Percentiles rank a stretch among this genome's conserved stretches.
Conservation (phyloP, 1,284 basidiomycete species). For the Mycosarcoma mackinlayi region DNA sequence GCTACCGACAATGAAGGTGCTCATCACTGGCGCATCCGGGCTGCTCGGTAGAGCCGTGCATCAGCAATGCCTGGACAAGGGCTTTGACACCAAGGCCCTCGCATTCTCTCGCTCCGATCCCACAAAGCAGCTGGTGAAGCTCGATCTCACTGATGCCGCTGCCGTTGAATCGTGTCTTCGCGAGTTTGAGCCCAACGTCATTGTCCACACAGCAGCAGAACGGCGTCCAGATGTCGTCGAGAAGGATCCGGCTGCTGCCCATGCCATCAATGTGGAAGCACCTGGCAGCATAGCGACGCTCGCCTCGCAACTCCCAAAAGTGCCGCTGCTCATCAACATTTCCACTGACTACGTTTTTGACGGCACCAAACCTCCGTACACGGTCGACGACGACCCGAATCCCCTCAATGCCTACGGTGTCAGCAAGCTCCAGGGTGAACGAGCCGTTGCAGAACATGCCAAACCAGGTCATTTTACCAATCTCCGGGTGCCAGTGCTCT, state of each 20-base stretch:
- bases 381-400: slow-evolving; percentile 69
- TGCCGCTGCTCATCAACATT: slow-evolving; percentile 70
- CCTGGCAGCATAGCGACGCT: slow-evolving; percentile 67
- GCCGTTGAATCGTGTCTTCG: slow-evolving; percentile 69
- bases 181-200: slow-evolving; percentile 68
- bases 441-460: slow-evolving; percentile 62
- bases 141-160: slow-evolving; percentile 70
- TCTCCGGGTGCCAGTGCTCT: slow-evolving; percentile 69
- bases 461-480: slow-evolving; percentile 60
- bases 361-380: slow-evolving; percentile 70
- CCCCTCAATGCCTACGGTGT: slow-evolving; percentile 71
- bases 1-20: slow-evolving; percentile 60
- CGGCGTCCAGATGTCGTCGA: slow-evolving; percentile 68
- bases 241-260: slow-evolving; percentile 70
- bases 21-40: slow-evolving; percentile 71
- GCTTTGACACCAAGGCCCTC: slow-evolving; percentile 61
- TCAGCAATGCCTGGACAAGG: slow-evolving; percentile 30
- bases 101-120: slow-evolving; percentile 70
- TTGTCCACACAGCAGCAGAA: slow-evolving; percentile 72
- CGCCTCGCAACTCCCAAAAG: slow-evolving; percentile 52
- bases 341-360: slow-evolving; percentile 69
- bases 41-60: slow-evolving; percentile 71
- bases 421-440: slow-evolving; percentile 65
- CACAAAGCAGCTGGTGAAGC: slow-evolving; percentile 65
- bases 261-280: slow-evolving; percentile 71